Evolutionary conservation across 2,329 filamentous ascomycete species (phyloP), one percentile per base, ranked within the genome.

Genomic region (Ophiostoma ulmi): DNA sequence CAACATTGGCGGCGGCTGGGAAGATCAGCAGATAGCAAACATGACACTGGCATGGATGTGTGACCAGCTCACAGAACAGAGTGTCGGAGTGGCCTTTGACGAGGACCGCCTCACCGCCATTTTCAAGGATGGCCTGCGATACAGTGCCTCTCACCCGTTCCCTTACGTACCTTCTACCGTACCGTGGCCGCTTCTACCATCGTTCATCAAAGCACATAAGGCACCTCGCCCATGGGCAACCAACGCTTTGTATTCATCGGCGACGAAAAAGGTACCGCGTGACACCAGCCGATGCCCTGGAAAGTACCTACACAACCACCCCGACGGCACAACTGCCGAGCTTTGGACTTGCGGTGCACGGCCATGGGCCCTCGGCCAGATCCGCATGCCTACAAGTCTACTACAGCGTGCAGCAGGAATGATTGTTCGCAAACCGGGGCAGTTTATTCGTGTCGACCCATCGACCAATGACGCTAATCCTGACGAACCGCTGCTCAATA

Each of bases 1-100:
- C 10, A 87, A 89, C 73, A 85, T 88, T 58, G 87, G 87, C 31
- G 87, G 87, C 35, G 87, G 87, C 1, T 88, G 85, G 85, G 69
- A 75, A 44, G 78, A 79, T 68, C 78, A 79, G 74, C 76, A 78
- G 71, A 74, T 78, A 0, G 75, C 77, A 36, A 74, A 77, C 61
- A 77, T 79, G 14, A 75, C 78, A 1, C 74, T 79, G 3, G 77
- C 78, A 0, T 79, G 78, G 78, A 79, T 79, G 74, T 77, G 76
- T 69, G 78, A 79, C 73, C 78, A 79, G 70, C 77, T 79, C 20
- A 74, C 77, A 1, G 72, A n/a, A 1, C 41, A 44, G 11, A 26
- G 74, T 0, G 70, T 79, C 36, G 78, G 78, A 58, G 69, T 79
- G n/a, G 77, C 78, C 13, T 79, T 79, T 74, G 75, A 76, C 70